A percentile compares a stretch with the other conserved stretches of the same genome.
Conservation (phyloP, 768 basidiomycete species). For the Lactarius tabidus region DNA sequence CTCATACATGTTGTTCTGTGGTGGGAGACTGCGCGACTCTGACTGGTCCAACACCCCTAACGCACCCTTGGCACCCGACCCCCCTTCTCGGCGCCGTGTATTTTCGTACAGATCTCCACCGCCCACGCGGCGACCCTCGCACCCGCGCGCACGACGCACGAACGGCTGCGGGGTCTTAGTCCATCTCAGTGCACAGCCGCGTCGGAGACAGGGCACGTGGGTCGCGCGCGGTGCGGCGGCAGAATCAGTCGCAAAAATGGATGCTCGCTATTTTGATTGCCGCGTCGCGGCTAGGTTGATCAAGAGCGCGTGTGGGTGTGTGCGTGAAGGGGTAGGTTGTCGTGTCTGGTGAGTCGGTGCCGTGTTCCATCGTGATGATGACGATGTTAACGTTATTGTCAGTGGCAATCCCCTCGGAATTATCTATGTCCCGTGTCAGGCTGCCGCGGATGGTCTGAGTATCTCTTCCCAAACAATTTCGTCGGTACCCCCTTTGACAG, state of each 20-base stretch:
- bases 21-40: conserved; percentile 25
- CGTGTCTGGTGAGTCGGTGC: conserved; percentile 44
- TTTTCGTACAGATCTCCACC: conserved; percentile 27
- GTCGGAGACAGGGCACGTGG: conserved; percentile 53
- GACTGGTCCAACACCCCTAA: conserved; percentile 23
- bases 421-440: conserved; percentile 56
- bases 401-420: conserved; percentile 66
- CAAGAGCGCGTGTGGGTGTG: conserved; percentile 58
- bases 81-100: conserved; percentile 29
- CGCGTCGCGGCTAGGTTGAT: conserved; percentile 46
- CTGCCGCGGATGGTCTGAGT: conserved; percentile 50
- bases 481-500: conserved; percentile 38
- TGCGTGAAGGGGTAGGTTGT: conserved; percentile 66
- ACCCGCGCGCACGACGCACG: conserved; percentile 30
- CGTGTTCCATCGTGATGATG: not conserved
- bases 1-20: conserved; percentile 42
- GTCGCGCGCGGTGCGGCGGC: conserved; percentile 51
- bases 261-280: conserved; percentile 55
- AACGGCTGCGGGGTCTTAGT: conserved; percentile 65
- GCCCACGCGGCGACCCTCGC: conserved; percentile 23
- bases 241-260: conserved; percentile 51
- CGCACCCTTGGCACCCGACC: conserved; percentile 31
- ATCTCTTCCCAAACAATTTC: conserved; percentile 30
- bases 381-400: conserved; percentile 18
- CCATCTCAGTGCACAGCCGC: conserved; percentile 52